Base-by-base conservation (phyloP, 768 basidiomycete genomes). In the Zangia roseola region DNA sequence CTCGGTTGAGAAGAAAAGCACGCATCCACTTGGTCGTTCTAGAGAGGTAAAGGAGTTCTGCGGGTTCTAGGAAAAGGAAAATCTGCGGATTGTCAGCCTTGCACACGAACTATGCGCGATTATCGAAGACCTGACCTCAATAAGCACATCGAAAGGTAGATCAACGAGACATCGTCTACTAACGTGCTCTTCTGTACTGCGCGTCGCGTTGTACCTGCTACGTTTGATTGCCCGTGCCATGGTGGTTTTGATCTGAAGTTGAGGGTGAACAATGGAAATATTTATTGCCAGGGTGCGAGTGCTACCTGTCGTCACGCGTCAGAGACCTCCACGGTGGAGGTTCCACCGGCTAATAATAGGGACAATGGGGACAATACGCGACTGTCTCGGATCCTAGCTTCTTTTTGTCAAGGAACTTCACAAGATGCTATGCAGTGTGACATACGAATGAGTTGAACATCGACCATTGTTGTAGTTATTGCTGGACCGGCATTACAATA, bases 11-110 rank as follows among this genome's bases (percentile, higher is more conserved):
- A 2, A 72, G 51, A 14, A 69, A 56, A 7, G 25, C 28, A 16
- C 69, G 60, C 10, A 71, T 57, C 6, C 49, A 57, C 30, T 70
- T 70, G 9, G 58, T 62, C 17, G 59, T 60, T 28, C 69, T 59
- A n/a, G 64, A 36, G 4, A 73, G 60, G 23, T 65, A 50, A 20
- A 71, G 60, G 8, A 71, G 48, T 43, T 71, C 67, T 5, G 63
- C 28, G 1, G 71, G 69, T 9, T 64, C 59, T 12, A 71, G 46
- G 45, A 61, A 47, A 5, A 56, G 54, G 21, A 71, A 62, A 25
- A 69, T 31, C 31, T 31, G 5, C 31, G 8, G 16, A 31, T 6
- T 16, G 14, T 31, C 31, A 31, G 31, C 31, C 14, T 54, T 38
- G 28, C 8, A 23, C 23, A 30, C 2, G 19, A 8, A 39, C 12